Conservation (phyloP, 352 stramenopile species). For the Pythium sukuiense region DNA sequence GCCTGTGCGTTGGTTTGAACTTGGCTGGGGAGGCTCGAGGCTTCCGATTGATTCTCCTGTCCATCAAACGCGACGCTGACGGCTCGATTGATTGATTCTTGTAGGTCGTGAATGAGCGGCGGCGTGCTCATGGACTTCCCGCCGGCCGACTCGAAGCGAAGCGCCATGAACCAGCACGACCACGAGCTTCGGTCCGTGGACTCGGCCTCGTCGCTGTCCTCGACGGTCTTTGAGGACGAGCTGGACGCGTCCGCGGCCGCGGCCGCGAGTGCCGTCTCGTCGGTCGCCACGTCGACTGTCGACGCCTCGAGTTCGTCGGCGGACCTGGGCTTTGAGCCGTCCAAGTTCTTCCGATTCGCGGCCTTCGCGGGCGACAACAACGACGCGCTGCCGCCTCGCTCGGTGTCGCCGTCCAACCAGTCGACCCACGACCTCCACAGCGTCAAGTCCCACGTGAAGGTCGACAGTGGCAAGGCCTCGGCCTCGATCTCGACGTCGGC, state of each 20-base stretch:
- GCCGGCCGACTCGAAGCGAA: background rate
- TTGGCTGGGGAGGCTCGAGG: background rate
- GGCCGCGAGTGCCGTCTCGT: background rate
- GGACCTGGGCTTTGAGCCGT: slow-evolving; percentile 15
- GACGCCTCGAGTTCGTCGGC: background rate
- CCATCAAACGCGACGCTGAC: background rate
- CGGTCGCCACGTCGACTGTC: background rate
- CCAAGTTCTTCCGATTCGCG: slow-evolving; percentile 21
- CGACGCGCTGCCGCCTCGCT: slow-evolving; percentile 29
- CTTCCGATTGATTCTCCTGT: background rate
- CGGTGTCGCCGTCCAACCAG: slow-evolving; percentile 52
- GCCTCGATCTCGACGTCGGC: background rate
- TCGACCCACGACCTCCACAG: slow-evolving; percentile 26
- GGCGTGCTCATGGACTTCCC: slow-evolving; percentile 21
- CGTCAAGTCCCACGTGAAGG: background rate
- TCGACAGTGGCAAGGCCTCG: background rate
- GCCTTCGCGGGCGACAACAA: slow-evolving; percentile 31
- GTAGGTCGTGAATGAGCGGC: slow-evolving; percentile 13
- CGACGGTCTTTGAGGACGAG: slow-evolving; percentile 20
- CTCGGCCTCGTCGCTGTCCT: slow-evolving; percentile 19
- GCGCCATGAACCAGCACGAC: slow-evolving; percentile 2
- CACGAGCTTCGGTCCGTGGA: slow-evolving; percentile 9
- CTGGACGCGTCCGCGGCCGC: slow-evolving; percentile 1
- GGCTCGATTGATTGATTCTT: background rate
- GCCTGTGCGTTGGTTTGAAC: background rate